A percentile compares a stretch with the other conserved stretches of the same genome.
Conservation (phyloP, 2,329 filamentous ascomycete genomes). For the Ceratocystis albifundus region DNA sequence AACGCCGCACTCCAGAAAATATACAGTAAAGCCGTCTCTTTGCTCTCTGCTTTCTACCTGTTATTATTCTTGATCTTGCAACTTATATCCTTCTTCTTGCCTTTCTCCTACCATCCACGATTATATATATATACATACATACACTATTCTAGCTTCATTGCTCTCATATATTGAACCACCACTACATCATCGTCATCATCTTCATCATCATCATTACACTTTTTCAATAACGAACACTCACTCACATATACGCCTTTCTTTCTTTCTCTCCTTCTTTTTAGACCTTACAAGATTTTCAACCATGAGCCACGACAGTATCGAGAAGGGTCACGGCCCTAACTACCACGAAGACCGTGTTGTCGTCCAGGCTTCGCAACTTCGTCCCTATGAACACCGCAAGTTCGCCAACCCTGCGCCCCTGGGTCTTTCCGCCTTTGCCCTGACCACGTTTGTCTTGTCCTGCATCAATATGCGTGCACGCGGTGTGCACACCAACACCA, state of each 20-base stretch:
- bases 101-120: not conserved
- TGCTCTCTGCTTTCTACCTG: not conserved
- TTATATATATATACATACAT: no score
- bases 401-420: conserved; percentile 71
- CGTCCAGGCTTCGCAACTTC: conserved; percentile 57
- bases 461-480: conserved; percentile 59
- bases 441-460: conserved; percentile 72
- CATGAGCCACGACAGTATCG: conserved; percentile 22
- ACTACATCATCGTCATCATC: no score
- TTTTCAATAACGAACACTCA: conserved; percentile 8
- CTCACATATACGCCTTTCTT: conserved; percentile 10
- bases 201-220: not conserved
- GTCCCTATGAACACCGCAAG: conserved; percentile 53
- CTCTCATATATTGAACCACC: not conserved
- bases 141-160: conserved; percentile 9
- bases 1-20: conserved; percentile 11
- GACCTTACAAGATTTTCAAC: conserved; percentile 23
- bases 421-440: conserved; percentile 65
- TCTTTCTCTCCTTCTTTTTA: conserved; percentile 14
- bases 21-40: not conserved
- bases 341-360: conserved; percentile 23
- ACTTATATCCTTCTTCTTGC: not conserved
- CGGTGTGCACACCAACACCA: conserved; percentile 48
- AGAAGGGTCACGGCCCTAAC: conserved; percentile 21
- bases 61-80: conserved; percentile 2